Base-by-base conservation (phyloP, 768 basidiomycete species). In the Clavulina sp. region DNA sequence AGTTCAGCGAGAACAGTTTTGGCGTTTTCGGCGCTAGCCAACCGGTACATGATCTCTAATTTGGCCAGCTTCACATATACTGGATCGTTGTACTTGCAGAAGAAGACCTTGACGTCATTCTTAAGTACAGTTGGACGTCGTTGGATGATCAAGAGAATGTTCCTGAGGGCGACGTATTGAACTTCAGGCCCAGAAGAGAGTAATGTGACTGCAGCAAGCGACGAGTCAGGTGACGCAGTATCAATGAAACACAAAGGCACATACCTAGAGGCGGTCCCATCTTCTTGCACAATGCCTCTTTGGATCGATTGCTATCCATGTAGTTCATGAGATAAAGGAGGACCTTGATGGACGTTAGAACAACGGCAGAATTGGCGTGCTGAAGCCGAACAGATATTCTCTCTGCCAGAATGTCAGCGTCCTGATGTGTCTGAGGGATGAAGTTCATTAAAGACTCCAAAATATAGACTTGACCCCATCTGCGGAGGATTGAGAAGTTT, bases 71-170 rank as follows among this genome's bases (percentile, higher is more conserved):
- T 97, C 64, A 97, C 88, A 63, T 97, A 99, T 58, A 97, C 95
- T 2, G 95, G 95, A 60, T 97, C 95, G 63, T 97, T 97, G 66
- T 97, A 99, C 66, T 99, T 97, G 83, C 91, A 96, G 68, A 99
- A 99, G 69, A 99, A 97, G 13, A 96, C 92, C 60, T 89, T 89
- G 61, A 99, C 93, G 62, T 97, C 95, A 66, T 95, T 95, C 66
- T 85, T 85, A 38, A 99, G 70, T 30, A 99, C 87, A 9, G 79
- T 66, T 2, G 95, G 91, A 29, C 95, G 75, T 46, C 93, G 77
- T 68, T 97, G 95, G 56, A 99, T 92, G 63, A 99, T 95, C 46
- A 99, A 75, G 47, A 96, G 73, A 62, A 99, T 97, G 61, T 99
- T 99, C 49, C 95, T 80, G 29, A 99, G 69, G 2, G 89, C 87